Percentiles rank a stretch among this genome's conserved stretches.
Conservation (phyloP, 331 rosid species). For the Rhamnella rubrinervis region DNA sequence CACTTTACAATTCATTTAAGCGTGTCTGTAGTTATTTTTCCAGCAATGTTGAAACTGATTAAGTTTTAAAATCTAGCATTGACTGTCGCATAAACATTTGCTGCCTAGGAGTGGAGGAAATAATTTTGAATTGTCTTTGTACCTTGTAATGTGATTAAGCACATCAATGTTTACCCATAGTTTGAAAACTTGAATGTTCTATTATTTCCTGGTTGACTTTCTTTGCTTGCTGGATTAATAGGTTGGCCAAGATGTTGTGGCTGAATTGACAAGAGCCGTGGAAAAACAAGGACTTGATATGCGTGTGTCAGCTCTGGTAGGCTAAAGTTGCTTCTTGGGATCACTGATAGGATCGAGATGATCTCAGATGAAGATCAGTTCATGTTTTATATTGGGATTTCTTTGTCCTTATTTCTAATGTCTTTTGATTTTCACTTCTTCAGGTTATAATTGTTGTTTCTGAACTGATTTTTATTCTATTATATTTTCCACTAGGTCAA, state of each 20-base stretch:
- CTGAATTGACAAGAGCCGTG: constrained; percentile 44
- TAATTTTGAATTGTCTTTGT: too few relatives aligned
- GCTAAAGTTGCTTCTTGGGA: background rate
- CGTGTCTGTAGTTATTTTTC: background rate
- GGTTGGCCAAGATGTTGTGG: constrained; percentile 58
- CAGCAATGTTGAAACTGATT: background rate
- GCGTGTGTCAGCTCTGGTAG: constrained; percentile 56
- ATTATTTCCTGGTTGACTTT: background rate
- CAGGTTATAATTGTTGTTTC: background rate
- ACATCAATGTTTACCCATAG: background rate
- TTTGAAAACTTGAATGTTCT: background rate
- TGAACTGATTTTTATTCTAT: background rate
- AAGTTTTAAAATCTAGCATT: too few relatives aligned
- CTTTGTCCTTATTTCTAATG: background rate
- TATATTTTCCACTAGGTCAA: constrained; percentile 35
- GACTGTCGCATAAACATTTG: too few relatives aligned
- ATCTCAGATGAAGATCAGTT: background rate
- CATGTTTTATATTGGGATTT: background rate
- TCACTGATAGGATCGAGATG: background rate
- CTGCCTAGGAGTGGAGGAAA: too few relatives aligned
- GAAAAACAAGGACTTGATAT: constrained; percentile 49
- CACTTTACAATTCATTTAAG: background rate
- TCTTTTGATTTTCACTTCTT: background rate
- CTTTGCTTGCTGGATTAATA: constrained; percentile 19
- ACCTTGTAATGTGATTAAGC: too few relatives aligned